phyloP scores from a whole-genome alignment of 768 basidiomycete species.

The Phlebiopsis gigantea region DNA sequence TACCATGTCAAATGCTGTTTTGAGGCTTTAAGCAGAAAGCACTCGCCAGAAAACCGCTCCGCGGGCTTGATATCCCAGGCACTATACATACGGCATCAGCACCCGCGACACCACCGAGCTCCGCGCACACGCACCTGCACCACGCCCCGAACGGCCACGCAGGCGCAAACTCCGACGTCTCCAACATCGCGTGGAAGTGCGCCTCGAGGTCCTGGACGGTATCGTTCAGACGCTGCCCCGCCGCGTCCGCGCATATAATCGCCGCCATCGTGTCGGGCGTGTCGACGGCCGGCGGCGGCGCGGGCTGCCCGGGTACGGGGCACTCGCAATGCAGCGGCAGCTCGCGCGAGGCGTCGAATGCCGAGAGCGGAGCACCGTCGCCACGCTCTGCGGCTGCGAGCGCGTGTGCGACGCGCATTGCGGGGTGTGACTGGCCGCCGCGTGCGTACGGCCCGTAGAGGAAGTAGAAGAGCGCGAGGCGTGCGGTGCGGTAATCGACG shows the following conservation, averaged over 20 bases:
- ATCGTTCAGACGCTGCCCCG: neutral
- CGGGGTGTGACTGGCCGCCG: neutral
- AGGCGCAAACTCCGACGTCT: conserved; percentile 13
- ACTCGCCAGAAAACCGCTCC: conserved; percentile 10
- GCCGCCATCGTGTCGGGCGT: neutral
- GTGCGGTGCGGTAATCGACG: conserved; percentile 8
- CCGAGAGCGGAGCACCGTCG: conserved; percentile 1
- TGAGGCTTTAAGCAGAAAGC: neutral
- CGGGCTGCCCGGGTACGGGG: neutral
- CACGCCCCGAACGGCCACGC: neutral
- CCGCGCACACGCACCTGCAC: neutral
- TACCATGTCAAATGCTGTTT: neutral
- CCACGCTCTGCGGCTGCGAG: conserved; percentile 1
- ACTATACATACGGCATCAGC: conserved; percentile 3
- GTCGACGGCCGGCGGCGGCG: neutral
- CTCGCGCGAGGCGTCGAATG: neutral
- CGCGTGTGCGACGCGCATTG: neutral
- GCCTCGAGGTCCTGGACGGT: conserved; percentile 2
- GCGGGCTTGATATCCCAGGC: conserved; percentile 13
- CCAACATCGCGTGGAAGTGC: conserved; percentile 1
- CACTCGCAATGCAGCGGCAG: neutral
- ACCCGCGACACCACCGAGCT: neutral
- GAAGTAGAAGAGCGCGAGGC: neutral
- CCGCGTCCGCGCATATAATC: neutral
- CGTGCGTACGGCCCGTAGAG: conserved; percentile 7